Evolutionary conservation across 2,329 filamentous ascomycete genomes (phyloP).

Genomic region (Endocalyx cinctus): DNA sequence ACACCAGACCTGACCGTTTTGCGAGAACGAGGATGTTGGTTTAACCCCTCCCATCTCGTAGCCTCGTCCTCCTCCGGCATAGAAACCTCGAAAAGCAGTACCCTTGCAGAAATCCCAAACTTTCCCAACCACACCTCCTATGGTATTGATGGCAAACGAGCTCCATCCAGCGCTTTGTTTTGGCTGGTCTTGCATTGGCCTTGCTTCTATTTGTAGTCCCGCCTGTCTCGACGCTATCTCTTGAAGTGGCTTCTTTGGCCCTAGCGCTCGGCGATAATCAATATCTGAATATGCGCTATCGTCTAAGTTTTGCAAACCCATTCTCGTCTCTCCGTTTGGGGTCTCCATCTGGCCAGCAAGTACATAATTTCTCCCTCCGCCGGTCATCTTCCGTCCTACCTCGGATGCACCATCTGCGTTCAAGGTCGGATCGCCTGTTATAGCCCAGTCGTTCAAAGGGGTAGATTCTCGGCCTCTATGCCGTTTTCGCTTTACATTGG

Average conservation of each 20-base stretch:
- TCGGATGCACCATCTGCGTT: conserved; percentile 20
- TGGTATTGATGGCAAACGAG: conserved; percentile 53
- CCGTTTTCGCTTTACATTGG: conserved; percentile 45
- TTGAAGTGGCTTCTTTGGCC: conserved; percentile 38
- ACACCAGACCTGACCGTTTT: conserved; percentile 15
- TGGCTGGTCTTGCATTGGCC: conserved; percentile 16
- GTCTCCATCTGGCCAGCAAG: conserved; percentile 52
- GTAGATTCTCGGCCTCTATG: conserved; percentile 29
- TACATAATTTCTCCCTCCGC: conserved; percentile 36
- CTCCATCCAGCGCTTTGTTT: conserved; percentile 45
- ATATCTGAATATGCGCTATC: conserved; percentile 55
- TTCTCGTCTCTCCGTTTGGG: conserved; percentile 30
- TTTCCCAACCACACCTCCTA: conserved; percentile 67
- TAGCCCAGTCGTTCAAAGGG: conserved; percentile 27
- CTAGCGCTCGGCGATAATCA: conserved; percentile 50
- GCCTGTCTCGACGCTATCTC: conserved; percentile 34
- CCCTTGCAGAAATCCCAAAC: conserved; percentile 80
- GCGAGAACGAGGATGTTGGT: conserved; percentile 10
- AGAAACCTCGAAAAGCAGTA: conserved; percentile 75
- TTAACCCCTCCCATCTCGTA: conserved; percentile 50
- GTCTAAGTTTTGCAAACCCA: conserved; percentile 34
- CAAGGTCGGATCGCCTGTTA: conserved; percentile 16
- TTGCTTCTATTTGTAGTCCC: no score
- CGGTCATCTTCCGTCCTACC: conserved; percentile 11
- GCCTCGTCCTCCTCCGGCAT: conserved; percentile 74